These are phyloP conservation scores for Theobroma grandiflorum DNA, from an alignment of 441 rosid genomes.

Conservation along the genomic window DNA sequence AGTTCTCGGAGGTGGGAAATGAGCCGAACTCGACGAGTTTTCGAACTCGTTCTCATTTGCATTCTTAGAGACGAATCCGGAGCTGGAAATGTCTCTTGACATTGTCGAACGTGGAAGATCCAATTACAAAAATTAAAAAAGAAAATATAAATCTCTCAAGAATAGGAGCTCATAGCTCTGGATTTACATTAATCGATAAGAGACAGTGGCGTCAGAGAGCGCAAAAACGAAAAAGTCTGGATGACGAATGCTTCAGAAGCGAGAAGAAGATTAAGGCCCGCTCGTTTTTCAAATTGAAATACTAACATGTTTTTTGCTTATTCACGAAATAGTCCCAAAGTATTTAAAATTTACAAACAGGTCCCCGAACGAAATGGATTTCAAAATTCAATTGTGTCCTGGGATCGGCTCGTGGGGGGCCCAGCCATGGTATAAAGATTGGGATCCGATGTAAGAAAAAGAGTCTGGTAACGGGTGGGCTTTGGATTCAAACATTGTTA, in stretches of 20 bases:
- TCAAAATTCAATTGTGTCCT: neutral
- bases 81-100: conserved; percentile 46
- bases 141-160: conserved; percentile 4
- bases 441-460: neutral
- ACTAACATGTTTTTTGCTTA: neutral
- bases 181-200: neutral
- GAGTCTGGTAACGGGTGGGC: neutral
- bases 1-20: conserved; percentile 73
- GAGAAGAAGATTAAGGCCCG: neutral
- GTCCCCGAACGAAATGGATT: neutral
- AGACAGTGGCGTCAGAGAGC: neutral
- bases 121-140: neutral
- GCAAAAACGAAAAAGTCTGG: neutral
- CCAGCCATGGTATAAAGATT: neutral
- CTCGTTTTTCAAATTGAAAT: conserved; percentile 27
- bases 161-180: conserved; percentile 9
- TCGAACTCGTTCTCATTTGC: conserved; percentile 74
- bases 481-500: conserved; percentile 14
- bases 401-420: neutral
- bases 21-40: conserved; percentile 39
- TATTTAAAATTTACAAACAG: neutral
- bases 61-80: conserved; percentile 41
- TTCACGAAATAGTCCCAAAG: neutral
- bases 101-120: conserved; percentile 34
- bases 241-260: neutral